Percentiles rank a stretch among this genome's conserved stretches.
Conservation (phyloP, 768 basidiomycete genomes). For the Pulveroboletus sp. region DNA sequence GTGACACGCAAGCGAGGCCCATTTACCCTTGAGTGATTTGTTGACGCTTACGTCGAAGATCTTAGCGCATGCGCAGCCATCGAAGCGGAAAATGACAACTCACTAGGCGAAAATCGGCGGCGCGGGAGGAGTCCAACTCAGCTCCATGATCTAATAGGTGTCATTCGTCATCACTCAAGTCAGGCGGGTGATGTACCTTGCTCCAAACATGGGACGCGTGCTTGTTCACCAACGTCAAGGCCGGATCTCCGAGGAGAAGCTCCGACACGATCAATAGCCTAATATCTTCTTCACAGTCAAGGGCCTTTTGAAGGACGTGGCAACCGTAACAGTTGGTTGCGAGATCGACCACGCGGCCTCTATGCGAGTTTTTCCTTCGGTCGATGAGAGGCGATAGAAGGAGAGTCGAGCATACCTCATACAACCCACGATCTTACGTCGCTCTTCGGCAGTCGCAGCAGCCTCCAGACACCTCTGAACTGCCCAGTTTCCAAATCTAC, state of each 20-base stretch:
- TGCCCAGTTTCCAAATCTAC: constrained; percentile 89
- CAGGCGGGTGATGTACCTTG: constrained; percentile 45
- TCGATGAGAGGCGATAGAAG: constrained; percentile 5
- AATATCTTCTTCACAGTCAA: constrained; percentile 88
- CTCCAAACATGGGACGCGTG: constrained; percentile 92
- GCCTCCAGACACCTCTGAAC: constrained; percentile 85
- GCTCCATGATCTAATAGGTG: constrained; percentile 70
- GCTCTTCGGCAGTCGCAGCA: constrained; percentile 66
- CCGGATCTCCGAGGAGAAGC: constrained; percentile 77
- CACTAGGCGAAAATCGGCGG: constrained; percentile 87
- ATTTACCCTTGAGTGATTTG: constrained; percentile 81
- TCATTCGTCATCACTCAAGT: constrained; percentile 5
- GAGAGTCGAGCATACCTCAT: constrained; percentile 57
- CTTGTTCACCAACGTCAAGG: constrained; percentile 83
- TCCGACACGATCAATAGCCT: constrained; percentile 80
- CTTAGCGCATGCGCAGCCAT: background rate
- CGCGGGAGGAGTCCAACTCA: constrained; percentile 81
- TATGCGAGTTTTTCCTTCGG: constrained; percentile 25
- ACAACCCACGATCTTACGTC: constrained; percentile 77
- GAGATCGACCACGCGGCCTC: constrained; percentile 79
- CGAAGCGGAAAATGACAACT: constrained; percentile 27
- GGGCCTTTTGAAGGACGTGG: constrained; percentile 84
- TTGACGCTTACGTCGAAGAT: constrained; percentile 55
- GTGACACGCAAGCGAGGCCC: constrained; percentile 86
- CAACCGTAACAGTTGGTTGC: constrained; percentile 89